Conservation (phyloP, 768 basidiomycete genomes). For the Gloeostereum incarnatum region DNA sequence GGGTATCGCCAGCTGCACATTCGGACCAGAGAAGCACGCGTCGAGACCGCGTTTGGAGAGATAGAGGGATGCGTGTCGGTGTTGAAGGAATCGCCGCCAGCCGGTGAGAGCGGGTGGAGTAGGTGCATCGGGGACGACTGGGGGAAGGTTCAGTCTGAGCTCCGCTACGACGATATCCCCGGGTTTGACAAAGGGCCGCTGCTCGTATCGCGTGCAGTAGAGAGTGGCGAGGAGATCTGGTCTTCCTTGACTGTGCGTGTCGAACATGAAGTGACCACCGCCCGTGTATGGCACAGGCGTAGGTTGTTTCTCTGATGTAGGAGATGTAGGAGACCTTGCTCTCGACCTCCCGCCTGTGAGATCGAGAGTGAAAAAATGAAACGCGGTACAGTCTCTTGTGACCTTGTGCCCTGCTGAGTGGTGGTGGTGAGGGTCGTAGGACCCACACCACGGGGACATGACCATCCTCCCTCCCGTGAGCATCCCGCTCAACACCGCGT, state of each 20-base stretch:
- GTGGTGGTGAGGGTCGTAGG: slow-evolving; percentile 10
- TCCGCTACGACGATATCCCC: slow-evolving; percentile 15
- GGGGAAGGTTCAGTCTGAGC: no score
- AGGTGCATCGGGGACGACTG: no score
- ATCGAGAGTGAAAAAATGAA: slow-evolving; percentile 12
- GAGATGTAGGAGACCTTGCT: no score
- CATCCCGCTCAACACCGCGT: slow-evolving; percentile 7
- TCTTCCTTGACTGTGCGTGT: slow-evolving; percentile 9
- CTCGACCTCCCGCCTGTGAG: slow-evolving; percentile 5
- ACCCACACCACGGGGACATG: slow-evolving; percentile 9
- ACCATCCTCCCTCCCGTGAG: slow-evolving; percentile 3
- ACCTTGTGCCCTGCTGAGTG: no score
- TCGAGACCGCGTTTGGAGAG: slow-evolving; percentile 12
- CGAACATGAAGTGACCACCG: slow-evolving; percentile 14
- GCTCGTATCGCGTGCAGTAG: slow-evolving; percentile 15
- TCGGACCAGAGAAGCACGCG: slow-evolving; percentile 9
- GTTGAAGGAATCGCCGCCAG: slow-evolving; percentile 14
- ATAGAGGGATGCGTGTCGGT: slow-evolving; percentile 12
- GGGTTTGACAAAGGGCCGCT: slow-evolving; percentile 4
- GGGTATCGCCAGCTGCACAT: slow-evolving; percentile 8
- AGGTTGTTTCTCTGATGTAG: no score
- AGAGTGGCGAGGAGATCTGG: slow-evolving; percentile 12
- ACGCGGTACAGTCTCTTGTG: slow-evolving; percentile 5
- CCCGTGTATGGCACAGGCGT: no score
- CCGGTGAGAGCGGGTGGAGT: no score